Base-by-base conservation (phyloP, 306 rosid genomes). In the Medicago arabica region DNA sequence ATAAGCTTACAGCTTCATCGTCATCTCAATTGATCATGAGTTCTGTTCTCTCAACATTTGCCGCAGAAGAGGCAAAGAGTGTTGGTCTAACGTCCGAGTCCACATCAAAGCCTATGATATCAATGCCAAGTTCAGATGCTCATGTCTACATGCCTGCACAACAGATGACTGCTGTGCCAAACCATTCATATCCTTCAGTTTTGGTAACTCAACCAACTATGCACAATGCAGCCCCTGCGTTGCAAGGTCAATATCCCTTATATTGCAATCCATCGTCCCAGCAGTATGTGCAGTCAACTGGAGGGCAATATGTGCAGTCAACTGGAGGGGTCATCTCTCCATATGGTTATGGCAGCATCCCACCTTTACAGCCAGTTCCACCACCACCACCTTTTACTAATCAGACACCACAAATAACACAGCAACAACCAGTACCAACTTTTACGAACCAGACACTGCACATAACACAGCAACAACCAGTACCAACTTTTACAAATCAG, bases 1-100 rank as follows among this genome's bases (percentile, higher is more conserved):
- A 91, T 85, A 93, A 84, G 94, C 98, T 93, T 47, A 77, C 97
- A 16, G 96, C 98, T 75, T 93, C 98, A 38, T 88, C 87, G 73
- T 93, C 98, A 44, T 93, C 97, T 67, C 98, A 93, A 55, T 67
- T 91, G 85, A 93, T 93, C 70, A 93, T 93, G 97, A 50, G 87
- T 71, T 93, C 96, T 7, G 98, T 93, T 74, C 96, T 93, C 73
- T 88, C 93, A 44, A 84, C 97, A 66, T 91, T 93, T 68, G 98
- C 97, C 13, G 94, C 94, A 7, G 94, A 93, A 81, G 96, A 87
- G 86, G 93, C 98, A 15, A 93, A 91, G 75, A 89, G 71, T 63
- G 97, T 87, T 5, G 83, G 91, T 63, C 79, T 86, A 68, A 69
- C 83, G 12, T 76, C 83, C 5, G 85, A 78, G 66, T 83, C 97